A percentile compares a stretch with the other conserved stretches of the same genome.
Conservation (phyloP, 108 stramenopile species). For the Pseudonitzschia multistriata region DNA sequence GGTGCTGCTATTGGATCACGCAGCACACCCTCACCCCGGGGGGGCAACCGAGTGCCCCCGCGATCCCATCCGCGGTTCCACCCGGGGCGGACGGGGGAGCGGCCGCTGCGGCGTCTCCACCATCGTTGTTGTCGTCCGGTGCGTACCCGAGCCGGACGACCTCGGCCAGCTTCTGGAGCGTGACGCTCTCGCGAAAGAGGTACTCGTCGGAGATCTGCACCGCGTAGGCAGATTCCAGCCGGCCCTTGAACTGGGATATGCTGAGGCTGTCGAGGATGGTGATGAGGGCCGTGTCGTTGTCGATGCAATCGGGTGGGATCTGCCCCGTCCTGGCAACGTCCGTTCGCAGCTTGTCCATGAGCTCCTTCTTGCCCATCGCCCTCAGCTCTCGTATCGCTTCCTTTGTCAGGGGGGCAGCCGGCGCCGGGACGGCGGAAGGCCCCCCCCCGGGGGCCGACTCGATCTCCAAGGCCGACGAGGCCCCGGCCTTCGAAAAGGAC, state of each 20-base stretch:
- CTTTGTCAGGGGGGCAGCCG: conserved; percentile 8
- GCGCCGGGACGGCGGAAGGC: not conserved
- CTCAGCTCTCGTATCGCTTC: conserved; percentile 39
- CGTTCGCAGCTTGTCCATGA: conserved; percentile 49
- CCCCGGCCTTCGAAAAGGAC: conserved; percentile 29
- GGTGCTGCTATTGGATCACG: conserved; percentile 33
- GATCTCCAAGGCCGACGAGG: conserved; percentile 20
- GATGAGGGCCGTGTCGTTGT: conserved; percentile 55
- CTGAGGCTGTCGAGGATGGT: conserved; percentile 80
- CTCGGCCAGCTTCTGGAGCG: conserved; percentile 71
- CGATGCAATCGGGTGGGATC: conserved; percentile 52
- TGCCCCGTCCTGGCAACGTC: conserved; percentile 59
- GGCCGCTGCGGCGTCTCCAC: not conserved
- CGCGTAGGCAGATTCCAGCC: conserved; percentile 64
- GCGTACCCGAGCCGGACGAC: conserved; percentile 79
- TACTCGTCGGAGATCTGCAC: conserved; percentile 83
- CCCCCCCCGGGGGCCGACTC: not conserved
- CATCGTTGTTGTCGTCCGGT: conserved; percentile 48
- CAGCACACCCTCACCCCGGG: conserved; percentile 67
- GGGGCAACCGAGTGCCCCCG: conserved; percentile 77
- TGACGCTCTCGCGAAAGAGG: conserved; percentile 78
- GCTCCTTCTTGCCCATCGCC: conserved; percentile 51
- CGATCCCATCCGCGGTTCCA: conserved; percentile 45
- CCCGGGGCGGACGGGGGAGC: conserved; percentile 18
- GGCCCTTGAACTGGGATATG: conserved; percentile 84